Conservation (phyloP, 2,329 filamentous ascomycete genomes). For the Penicillium glabrum region DNA sequence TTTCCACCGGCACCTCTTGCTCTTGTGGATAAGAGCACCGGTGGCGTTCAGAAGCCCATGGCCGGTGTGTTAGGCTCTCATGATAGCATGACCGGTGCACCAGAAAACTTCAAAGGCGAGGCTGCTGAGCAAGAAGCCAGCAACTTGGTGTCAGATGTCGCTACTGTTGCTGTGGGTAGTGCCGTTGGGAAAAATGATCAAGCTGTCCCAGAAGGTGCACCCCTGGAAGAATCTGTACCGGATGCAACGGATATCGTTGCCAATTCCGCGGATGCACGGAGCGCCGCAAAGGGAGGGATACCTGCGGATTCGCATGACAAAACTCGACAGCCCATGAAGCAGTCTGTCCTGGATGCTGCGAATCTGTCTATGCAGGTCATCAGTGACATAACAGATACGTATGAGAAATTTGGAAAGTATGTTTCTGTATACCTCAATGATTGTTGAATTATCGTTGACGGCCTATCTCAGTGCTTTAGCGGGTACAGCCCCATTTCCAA, state of each 20-base stretch:
- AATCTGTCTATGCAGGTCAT: slow-evolving; percentile 69
- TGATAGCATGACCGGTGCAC: slow-evolving; percentile 76
- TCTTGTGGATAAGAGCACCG: slow-evolving; percentile 67
- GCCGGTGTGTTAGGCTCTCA: slow-evolving; percentile 73
- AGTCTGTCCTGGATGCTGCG: slow-evolving; percentile 74
- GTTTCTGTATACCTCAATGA: slow-evolving; percentile 15
- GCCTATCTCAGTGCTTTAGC: slow-evolving; percentile 52
- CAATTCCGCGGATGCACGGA: slow-evolving; percentile 55
- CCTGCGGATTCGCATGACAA: slow-evolving; percentile 63
- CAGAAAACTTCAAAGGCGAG: slow-evolving; percentile 80
- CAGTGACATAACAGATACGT: slow-evolving; percentile 60
- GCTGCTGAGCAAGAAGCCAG: slow-evolving; percentile 80
- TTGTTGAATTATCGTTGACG: slow-evolving; percentile 2
- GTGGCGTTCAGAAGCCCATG: slow-evolving; percentile 74
- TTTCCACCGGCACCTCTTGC: slow-evolving; percentile 79
- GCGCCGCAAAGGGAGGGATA: slow-evolving; percentile 52
- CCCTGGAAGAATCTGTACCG: slow-evolving; percentile 56
- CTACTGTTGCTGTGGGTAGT: slow-evolving; percentile 69
- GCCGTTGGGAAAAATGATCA: slow-evolving; percentile 76
- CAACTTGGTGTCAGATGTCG: slow-evolving; percentile 74
- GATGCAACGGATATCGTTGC: slow-evolving; percentile 61
- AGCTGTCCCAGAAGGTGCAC: slow-evolving; percentile 55
- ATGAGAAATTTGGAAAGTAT: slow-evolving; percentile 63
- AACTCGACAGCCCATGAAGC: slow-evolving; percentile 75
- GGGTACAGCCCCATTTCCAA: slow-evolving; percentile 64